Evolutionary conservation across 441 rosid genomes (phyloP).

Genomic region (Pelargonium australe): DNA sequence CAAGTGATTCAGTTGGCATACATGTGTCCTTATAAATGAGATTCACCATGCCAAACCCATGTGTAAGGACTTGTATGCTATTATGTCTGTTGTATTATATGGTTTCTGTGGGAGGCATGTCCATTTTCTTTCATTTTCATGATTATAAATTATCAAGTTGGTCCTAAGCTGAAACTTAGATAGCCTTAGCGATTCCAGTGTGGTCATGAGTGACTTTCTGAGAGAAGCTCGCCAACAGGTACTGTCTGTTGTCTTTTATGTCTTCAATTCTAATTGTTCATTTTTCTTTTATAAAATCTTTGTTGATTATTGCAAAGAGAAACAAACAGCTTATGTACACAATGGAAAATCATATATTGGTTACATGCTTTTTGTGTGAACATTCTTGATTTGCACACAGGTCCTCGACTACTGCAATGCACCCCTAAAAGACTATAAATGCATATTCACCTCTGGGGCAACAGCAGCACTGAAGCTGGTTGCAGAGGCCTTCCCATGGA

Average conservation of each 20-base stretch:
- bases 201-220: constrained; percentile 51
- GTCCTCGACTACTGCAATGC: constrained; percentile 88
- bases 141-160: constrained; percentile 11
- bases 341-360: background rate
- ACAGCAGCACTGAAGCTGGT: constrained; percentile 85
- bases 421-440: constrained; percentile 67
- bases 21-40: background rate
- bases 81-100: background rate
- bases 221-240: constrained; percentile 79
- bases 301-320: background rate
- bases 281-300: background rate
- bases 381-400: constrained; percentile 27
- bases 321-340: background rate
- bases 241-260: constrained; percentile 13
- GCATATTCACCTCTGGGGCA: constrained; percentile 91
- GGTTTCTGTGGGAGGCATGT: background rate
- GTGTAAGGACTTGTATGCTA: background rate
- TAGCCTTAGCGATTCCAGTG: constrained; percentile 79
- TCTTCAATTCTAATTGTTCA: background rate
- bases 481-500: constrained; percentile 95
- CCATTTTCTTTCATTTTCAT: background rate
- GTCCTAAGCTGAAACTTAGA: constrained; percentile 50
- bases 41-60: background rate
- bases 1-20: background rate
- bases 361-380: background rate